Conservation (phyloP, 2,329 filamentous ascomycete genomes). For the Aphanoascus verrucosus region DNA sequence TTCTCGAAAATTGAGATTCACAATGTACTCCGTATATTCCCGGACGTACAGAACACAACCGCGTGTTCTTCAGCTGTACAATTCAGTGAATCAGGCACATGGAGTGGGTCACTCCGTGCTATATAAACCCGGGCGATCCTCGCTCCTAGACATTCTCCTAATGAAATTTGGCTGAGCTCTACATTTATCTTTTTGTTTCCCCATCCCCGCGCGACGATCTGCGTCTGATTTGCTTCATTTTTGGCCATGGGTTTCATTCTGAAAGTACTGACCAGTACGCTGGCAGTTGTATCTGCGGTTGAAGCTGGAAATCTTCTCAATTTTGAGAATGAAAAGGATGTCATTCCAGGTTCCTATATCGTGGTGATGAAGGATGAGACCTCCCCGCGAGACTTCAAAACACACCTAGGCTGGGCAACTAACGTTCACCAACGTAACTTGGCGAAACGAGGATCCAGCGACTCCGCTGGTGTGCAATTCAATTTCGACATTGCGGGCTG, state of each 20-base stretch:
- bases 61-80: background rate
- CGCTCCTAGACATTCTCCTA: background rate
- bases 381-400: slow-evolving; percentile 4
- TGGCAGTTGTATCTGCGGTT: background rate
- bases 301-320: slow-evolving; percentile 2
- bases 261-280: slow-evolving; percentile 1
- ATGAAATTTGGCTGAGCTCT: background rate
- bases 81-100: background rate
- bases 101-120: background rate
- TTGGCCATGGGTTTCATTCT: background rate
- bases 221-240: background rate
- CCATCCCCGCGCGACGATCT: background rate
- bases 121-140: slow-evolving; percentile 1
- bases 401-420: background rate
- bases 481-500: slow-evolving; percentile 13
- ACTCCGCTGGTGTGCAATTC: slow-evolving; percentile 4
- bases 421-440: slow-evolving; percentile 2
- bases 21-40: too few relatives aligned
- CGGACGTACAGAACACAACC: background rate
- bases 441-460: background rate
- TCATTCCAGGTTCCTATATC: slow-evolving; percentile 9
- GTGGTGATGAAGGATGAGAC: slow-evolving; percentile 12
- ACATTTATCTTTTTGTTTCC: background rate
- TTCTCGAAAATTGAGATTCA: background rate
- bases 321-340: slow-evolving; percentile 3